phyloP scores from a whole-genome alignment of 208 protist species.

The Acanthamoeba castellanii region DNA sequence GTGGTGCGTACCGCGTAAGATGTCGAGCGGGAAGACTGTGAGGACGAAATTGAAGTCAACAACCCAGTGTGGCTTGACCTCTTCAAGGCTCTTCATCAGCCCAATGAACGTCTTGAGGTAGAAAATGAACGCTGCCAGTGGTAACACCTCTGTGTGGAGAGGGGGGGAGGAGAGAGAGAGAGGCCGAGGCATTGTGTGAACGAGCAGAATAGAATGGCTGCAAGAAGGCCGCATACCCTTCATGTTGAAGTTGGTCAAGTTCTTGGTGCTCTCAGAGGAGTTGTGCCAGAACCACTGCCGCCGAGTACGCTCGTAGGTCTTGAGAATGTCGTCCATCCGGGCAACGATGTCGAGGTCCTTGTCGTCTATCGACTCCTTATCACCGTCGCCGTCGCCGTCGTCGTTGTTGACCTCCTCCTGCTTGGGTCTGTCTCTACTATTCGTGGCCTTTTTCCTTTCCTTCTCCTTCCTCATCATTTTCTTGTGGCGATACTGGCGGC shows the following conservation, averaged over 20 bases:
- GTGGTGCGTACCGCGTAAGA: not conserved
- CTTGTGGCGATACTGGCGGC: constrained; percentile 8
- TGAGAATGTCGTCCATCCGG: constrained; percentile 1
- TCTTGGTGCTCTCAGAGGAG: not conserved
- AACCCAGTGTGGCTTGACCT: not conserved
- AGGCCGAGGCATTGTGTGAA: not conserved
- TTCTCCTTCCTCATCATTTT: not conserved
- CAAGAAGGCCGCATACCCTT: not conserved
- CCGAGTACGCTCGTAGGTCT: not conserved
- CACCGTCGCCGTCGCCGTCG: not conserved
- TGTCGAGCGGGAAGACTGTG: constrained; percentile 16
- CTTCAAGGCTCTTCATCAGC: not conserved
- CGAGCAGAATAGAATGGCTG: not conserved
- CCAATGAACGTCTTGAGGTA: constrained; percentile 37
- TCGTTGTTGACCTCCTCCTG: not conserved
- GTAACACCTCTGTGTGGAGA: constrained; percentile 1
- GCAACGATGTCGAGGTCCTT: not conserved
- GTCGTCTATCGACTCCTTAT: not conserved
- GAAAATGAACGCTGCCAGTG: constrained; percentile 17
- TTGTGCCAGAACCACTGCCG: not conserved
- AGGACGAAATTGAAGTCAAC: not conserved
- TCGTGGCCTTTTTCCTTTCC: not conserved
- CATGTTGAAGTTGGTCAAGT: constrained; percentile 8
- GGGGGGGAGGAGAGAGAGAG: not conserved
- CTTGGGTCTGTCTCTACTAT: not conserved